Percentiles rank a stretch among this genome's conserved stretches.
Evolutionary conservation across 1,139 yeast species (phyloP).

Genomic region (Casaregolazyma suthepensis): DNA sequence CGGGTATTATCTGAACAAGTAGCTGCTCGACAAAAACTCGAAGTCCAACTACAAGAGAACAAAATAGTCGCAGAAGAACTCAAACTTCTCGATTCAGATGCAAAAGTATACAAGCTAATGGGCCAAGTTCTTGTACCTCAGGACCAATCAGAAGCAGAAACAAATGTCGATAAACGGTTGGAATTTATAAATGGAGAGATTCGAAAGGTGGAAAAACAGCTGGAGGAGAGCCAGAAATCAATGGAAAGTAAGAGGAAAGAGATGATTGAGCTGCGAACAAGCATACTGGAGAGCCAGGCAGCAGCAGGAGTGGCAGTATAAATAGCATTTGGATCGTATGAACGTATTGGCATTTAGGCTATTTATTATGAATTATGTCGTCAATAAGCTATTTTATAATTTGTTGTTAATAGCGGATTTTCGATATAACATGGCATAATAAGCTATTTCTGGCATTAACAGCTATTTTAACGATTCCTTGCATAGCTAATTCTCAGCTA

Average conservation of each 20-base stretch:
- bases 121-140: constrained; percentile 93
- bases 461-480: too few species aligned
- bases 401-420: too few species aligned
- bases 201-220: constrained; percentile 33
- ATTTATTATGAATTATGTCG: too few species aligned
- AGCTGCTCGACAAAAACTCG: constrained; percentile 52
- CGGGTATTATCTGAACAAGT: constrained; percentile 26
- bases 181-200: constrained; percentile 82
- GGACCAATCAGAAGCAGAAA: constrained; percentile 70
- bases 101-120: constrained; percentile 79
- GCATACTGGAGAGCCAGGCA: constrained; percentile 24
- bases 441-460: too few species aligned
- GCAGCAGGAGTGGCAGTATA: not conserved
- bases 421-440: too few species aligned
- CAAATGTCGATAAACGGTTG: constrained; percentile 79
- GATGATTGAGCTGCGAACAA: constrained; percentile 18
- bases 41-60: constrained; percentile 75
- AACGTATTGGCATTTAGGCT: not conserved
- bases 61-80: constrained; percentile 86
- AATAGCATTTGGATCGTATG: not conserved
- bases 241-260: constrained; percentile 32
- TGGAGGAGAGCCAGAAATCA: constrained; percentile 29
- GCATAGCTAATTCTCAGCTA: not conserved
- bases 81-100: constrained; percentile 48
- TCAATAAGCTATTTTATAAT: too few species aligned